These are phyloP conservation scores for Silene uniflora DNA, from an alignment of 148 eudicot genomes.

Conservation along the genomic window DNA sequence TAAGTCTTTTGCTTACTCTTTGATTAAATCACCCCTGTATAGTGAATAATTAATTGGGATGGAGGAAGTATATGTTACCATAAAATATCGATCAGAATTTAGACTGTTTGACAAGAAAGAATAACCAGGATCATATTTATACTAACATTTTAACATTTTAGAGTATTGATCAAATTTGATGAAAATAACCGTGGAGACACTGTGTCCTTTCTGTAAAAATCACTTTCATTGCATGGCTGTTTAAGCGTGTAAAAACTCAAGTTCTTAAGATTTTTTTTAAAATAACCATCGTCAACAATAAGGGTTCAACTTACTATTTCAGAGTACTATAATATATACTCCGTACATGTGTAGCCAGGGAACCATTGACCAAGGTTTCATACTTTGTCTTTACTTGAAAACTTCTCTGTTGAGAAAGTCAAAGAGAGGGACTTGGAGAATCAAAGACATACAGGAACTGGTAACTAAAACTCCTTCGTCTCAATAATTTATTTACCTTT, in stretches of 20 bases:
- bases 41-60: too few species aligned
- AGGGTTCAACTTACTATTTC: not conserved
- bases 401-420: not conserved
- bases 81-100: too few species aligned
- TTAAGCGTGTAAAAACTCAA: not conserved
- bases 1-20: too few species aligned
- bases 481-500: not conserved
- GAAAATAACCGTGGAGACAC: too few species aligned
- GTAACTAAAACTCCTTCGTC: not conserved
- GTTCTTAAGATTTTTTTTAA: not conserved
- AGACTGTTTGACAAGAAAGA: too few species aligned
- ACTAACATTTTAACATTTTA: too few species aligned
- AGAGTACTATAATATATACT: not conserved
- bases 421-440: not conserved
- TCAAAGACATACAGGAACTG: not conserved
- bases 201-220: too few species aligned
- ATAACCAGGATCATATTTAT: too few species aligned
- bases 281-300: not conserved
- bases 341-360: not conserved
- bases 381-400: not conserved
- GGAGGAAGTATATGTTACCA: too few species aligned
- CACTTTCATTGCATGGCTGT: too few species aligned
- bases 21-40: too few species aligned
- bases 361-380: not conserved
- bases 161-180: too few species aligned